Conservation (phyloP, 2,329 filamentous ascomycete species). For the Xylaria digitata region DNA sequence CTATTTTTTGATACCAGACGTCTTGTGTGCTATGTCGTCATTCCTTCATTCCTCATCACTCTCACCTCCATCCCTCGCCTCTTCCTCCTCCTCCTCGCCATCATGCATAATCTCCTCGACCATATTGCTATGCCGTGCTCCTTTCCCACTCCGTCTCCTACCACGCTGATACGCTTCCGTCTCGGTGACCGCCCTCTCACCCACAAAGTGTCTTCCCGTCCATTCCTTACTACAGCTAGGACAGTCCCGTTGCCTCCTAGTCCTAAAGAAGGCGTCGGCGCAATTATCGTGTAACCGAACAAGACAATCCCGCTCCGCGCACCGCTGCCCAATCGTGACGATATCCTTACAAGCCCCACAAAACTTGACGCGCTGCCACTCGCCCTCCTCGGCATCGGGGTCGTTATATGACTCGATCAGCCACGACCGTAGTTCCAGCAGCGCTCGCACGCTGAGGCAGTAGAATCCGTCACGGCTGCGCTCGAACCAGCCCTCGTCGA, state of each 20-base stretch:
- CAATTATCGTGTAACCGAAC: slow-evolving; percentile 83
- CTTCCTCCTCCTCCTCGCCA: slow-evolving; percentile 46
- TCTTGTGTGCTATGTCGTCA: not conserved
- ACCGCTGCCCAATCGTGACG: slow-evolving; percentile 85
- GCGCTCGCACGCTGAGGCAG: slow-evolving; percentile 76
- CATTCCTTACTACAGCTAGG: slow-evolving; percentile 68
- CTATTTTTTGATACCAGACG: not conserved
- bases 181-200: slow-evolving; percentile 67
- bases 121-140: slow-evolving; percentile 51
- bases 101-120: slow-evolving; percentile 51
- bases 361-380: slow-evolving; percentile 81
- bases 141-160: slow-evolving; percentile 52
- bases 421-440: slow-evolving; percentile 88
- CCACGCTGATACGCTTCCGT: slow-evolving; percentile 62
- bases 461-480: slow-evolving; percentile 78
- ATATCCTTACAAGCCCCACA: slow-evolving; percentile 92
- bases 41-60: slow-evolving; percentile 2
- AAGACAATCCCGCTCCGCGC: slow-evolving; percentile 73
- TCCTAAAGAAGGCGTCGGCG: slow-evolving; percentile 77
- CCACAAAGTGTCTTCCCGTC: slow-evolving; percentile 62
- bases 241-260: slow-evolving; percentile 71
- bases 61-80: slow-evolving; percentile 43
- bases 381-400: slow-evolving; percentile 65
- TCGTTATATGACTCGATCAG: slow-evolving; percentile 93
- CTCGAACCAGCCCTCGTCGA: slow-evolving; percentile 87